These are phyloP conservation scores for Cystobasidium onofrii DNA, from an alignment of 768 basidiomycete species.

Conservation along the genomic window DNA sequence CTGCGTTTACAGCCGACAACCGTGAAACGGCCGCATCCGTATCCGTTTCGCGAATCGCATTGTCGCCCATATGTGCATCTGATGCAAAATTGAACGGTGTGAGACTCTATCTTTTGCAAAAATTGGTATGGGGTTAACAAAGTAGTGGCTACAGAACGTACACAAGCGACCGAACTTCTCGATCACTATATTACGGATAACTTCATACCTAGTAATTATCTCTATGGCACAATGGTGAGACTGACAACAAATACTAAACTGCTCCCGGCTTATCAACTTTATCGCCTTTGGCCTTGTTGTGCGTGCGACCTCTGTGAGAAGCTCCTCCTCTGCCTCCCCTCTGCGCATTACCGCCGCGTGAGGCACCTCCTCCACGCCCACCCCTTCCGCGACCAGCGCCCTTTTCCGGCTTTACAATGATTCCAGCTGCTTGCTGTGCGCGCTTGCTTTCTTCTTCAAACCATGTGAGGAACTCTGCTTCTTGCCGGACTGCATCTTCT, in stretches of 20 bases:
- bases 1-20: slow-evolving; percentile 69
- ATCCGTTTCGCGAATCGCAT: slow-evolving; percentile 60
- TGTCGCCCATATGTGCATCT: slow-evolving; percentile 24
- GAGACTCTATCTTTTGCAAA: not conserved
- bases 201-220: too few species aligned
- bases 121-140: not conserved
- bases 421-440: slow-evolving; percentile 24
- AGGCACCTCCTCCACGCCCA: not conserved
- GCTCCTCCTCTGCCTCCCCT: not conserved
- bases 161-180: too few species aligned
- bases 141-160: not conserved
- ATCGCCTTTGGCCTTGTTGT: not conserved
- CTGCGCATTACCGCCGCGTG: not conserved
- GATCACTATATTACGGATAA: too few species aligned
- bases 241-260: too few species aligned
- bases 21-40: slow-evolving; percentile 74
- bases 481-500: slow-evolving; percentile 34
- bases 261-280: too few species aligned
- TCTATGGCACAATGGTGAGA: too few species aligned
- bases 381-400: not conserved
- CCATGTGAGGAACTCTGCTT: slow-evolving; percentile 39
- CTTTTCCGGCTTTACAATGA: not conserved
- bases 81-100: not conserved
- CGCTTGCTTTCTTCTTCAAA: slow-evolving; percentile 38
- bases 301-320: not conserved